Evolutionary conservation across 768 basidiomycete genomes (phyloP), one percentile per base, ranked within the genome.

Genomic region (Strobilomyces echinocephalus): DNA sequence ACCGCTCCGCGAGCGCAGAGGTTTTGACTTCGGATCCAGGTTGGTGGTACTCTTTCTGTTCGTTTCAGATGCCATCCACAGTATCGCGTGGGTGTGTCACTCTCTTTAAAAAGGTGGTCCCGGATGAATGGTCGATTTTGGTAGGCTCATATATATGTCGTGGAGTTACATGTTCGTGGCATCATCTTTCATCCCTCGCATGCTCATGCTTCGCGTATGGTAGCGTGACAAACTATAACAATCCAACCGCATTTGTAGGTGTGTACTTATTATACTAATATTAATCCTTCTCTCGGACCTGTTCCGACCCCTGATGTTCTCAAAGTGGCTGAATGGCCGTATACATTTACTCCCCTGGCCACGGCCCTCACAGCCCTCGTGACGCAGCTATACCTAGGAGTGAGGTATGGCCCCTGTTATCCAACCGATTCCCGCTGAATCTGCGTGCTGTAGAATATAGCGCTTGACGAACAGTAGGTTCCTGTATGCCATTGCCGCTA

Each of bases 301-400:
- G 30, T 6, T 30, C 24, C 4, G 24, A 24, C 24, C 24, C 30
- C 30, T 30, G 30, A 30, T 1, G 34, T 34, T 2, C 4, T 56
- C 49, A 1, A 58, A 78, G 76, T 60, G 34, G 72, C 73, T 48
- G 66, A 64, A 20, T 81, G 79, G 79, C 75, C 74, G 3, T 76
- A 79, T 41, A 74, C 76, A 3, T 77, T 80, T 50, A 80, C 79
- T 0, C 77, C 79, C 2, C 62, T 73, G n/a, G 76, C 73, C 9
- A 79, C 75, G 2, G 68, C 76, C 0, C 59, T 78, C 6, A 72
- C 76, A 15, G 79, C 79, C 0, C 61, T 79, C 28, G 64, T 79
- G 12, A 78, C 79, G 1, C 80, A 82, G 57, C 47, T 66, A 34
- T 81, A 79, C 65, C 66, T 80, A 30, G 74, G 70, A 1, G 69